A percentile compares a stretch with the other conserved stretches of the same genome.
phyloP scores from a whole-genome alignment of 2,329 filamentous ascomycete species.

The Spiromastix sp. region DNA sequence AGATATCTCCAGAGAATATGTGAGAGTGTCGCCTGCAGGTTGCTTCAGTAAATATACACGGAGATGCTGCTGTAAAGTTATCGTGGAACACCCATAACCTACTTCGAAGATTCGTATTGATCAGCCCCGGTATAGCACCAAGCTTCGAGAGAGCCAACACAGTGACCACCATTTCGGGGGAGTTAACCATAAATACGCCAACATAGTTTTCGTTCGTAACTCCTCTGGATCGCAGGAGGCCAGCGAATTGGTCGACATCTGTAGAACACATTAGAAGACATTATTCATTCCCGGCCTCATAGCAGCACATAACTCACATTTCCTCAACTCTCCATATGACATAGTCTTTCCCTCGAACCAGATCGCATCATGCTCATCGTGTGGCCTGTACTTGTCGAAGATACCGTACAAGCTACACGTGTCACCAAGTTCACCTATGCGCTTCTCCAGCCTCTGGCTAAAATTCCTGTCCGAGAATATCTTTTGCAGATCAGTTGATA shows the following conservation, averaged over 20 bases:
- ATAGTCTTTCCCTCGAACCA: conserved; percentile 41
- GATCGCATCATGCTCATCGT: conserved; percentile 30
- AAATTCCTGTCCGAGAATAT: conserved; percentile 25
- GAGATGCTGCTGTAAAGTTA: background rate
- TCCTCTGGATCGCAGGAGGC: conserved; percentile 27
- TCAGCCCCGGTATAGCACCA: conserved; percentile 35
- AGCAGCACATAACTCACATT: conserved; percentile 22
- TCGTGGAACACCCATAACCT: conserved; percentile 9
- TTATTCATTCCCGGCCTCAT: conserved; percentile 1
- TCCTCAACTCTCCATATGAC: conserved; percentile 37
- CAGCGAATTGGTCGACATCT: conserved; percentile 37
- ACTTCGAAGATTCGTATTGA: conserved; percentile 40
- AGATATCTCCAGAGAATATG: conserved; percentile 35
- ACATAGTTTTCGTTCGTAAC: conserved; percentile 33
- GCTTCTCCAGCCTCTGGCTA: conserved; percentile 23
- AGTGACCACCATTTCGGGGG: conserved; percentile 38
- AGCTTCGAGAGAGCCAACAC: conserved; percentile 37
- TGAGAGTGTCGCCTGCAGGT: conserved; percentile 31
- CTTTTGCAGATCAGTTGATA: conserved; percentile 30
- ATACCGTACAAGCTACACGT: conserved; percentile 33
- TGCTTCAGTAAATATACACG: background rate
- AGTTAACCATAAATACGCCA: conserved; percentile 39
- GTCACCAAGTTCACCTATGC: conserved; percentile 29
- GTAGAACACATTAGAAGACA: background rate
- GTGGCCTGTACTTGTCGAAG: conserved; percentile 30